Evolutionary conservation across 1,284 basidiomycete genomes (phyloP), one percentile per base, ranked within the genome.

Genomic region (Peniophora sp.): DNA sequence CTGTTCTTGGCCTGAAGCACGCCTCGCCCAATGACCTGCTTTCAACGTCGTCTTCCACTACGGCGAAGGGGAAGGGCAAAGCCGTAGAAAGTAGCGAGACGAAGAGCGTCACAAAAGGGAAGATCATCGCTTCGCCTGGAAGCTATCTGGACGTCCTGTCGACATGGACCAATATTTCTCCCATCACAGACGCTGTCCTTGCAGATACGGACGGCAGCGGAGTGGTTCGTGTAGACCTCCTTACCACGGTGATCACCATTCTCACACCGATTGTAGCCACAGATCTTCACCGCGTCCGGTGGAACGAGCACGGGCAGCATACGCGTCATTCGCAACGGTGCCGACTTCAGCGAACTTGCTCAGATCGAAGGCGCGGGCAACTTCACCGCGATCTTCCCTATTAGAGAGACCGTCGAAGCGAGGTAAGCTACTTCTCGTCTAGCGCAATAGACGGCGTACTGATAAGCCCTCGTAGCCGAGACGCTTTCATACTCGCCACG

Each of bases 221-320:
- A 9, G 83, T 90, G 67, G 89, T 90, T 58, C 59, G 78, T 63
- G 36, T 34, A 35, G 9, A 41, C n/a, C 51, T 27, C 47, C 51
- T 22, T 18, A 39, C 52, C 47, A 53, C 18, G 15, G 8, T 41
- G 37, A n/a, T 48, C 37, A 18, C 46, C 27, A 49, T 43, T 42
- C 23, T 24, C 32, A 20, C 48, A 24, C 45, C 47, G 50, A 37
- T 50, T 52, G n/a, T 49, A 61, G 84, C 79, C 79, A 12, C 84
- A 94, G 62, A 78, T 97, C 45, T 81, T 98, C 2, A 89, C 93
- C 0, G 93, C 92, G 56, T 96, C 93, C 2, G 96, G 96, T 1
- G 87, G 85, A 0, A 78, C 79, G 17, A 92, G 83, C 54, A 80
- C 83, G 0, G 94, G 95, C 6, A 86, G 87, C 10, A 63, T 99